Base-by-base conservation (phyloP, 306 rosid genomes). In the Prunus mongolica region DNA sequence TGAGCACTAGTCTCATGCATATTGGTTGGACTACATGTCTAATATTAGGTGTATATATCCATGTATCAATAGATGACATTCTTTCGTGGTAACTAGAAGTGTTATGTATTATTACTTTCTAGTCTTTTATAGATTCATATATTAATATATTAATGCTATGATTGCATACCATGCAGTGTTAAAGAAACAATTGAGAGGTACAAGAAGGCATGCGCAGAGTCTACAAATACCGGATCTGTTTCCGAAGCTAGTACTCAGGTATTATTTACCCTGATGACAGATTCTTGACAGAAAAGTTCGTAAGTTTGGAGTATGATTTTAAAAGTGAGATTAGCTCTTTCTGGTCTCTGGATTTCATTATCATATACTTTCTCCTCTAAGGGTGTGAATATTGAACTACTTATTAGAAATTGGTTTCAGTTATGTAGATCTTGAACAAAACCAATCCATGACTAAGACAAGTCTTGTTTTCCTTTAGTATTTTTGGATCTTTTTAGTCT, bases 241-340 rank as follows among this genome's bases (percentile, higher is more conserved):
- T 82, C 96, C 50, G 99, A 92, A 88, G 87, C 87, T 73, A 95
- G 90, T 74, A 86, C 96, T 81, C 97, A 95, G 97, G 99, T 95
- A 45, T 25, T 24, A 56, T 9, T 51, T 65, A 28, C 13, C 4
- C 47, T 20, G 3, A 1, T 44, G 19, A 6, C 12, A 55, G 13
- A 19, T 56, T 10, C 58, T 72, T 57, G 32, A 41, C 54, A 72
- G 8, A 3, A 38, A 65, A 65, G 25, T 65, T 22, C 19, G 4
- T 20, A 4, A 55, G 3, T 32, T 71, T 12, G 32, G 61, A 55
- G 13, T 34, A 9, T 4, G 51, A 68, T 68, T 45, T 18, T 2
- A 22, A 44, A 66, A 11, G 16, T 12, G 3, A 11, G 51, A 41
- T n/a, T 27, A 41, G 54, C 11, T 41, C 19, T 66, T 65, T 65